Evolutionary conservation across 257 asterid genomes (phyloP), one percentile per base, ranked within the genome.

Genomic region (Salvia splendens): DNA sequence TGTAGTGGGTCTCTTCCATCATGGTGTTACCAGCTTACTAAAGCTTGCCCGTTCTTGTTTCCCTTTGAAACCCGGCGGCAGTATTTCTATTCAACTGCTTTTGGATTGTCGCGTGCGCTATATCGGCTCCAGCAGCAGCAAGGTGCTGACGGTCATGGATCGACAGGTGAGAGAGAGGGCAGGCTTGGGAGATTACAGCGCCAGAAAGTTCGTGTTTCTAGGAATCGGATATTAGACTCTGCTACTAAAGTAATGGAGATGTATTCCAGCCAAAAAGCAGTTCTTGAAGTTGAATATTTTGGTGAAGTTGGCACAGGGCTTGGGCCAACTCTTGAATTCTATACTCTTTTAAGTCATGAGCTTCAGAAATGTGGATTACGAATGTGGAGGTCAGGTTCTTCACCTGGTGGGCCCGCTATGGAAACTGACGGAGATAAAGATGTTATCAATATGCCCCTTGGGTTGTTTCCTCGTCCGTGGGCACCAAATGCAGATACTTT

Each of bases 231-330:
- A 71, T 77, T 94, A 66, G 99, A 94, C 71, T 94, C 99, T 66
- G 99, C 99, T 72, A 85, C 91, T 20, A 91, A 94, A 74, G 99
- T 94, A 56, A 94, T 94, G 99, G 98, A 94, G 75, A 85, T 94
- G 99, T 94, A 91, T 78, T 88, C 95, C 54, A 88, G 96, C 80
- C 96, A 94, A 77, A 94, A 91, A 77, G 96, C 99, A 77, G 96
- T 94, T 71, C 96, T 95, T 8, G 98, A 91, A 82, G 98, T 91
- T 56, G 99, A 95, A 76, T 95, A 95, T 86, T 95, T 95, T 78
- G 99, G 98, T 53, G 99, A 95, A 82, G 99, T 95, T 74, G 99
- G 99, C 61, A 89, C 98, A 36, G 99, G 99, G 12, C 80, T 95
- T 83, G 99, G 99, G 12, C 99, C 99, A 7, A 95, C 99, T 32